Base-by-base conservation (phyloP, 805 yeast species). In the Saccharomycopsis olivae region DNA sequence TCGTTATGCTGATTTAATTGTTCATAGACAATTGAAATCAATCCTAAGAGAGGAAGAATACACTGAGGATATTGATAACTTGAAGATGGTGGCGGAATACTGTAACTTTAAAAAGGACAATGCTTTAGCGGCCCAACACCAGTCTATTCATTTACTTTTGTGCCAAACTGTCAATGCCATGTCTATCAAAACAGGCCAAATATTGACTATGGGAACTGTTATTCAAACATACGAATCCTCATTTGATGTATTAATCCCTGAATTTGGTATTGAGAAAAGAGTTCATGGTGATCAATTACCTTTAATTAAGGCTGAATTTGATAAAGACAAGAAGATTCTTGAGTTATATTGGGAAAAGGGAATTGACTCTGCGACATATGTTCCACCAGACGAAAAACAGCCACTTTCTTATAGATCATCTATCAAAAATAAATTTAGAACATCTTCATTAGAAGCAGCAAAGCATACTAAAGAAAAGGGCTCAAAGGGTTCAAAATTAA, bases 231-330 rank as follows among this genome's bases (percentile, higher is more conserved):
- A 89, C 57, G 97, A 92, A 60, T 84, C 95, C 1, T 85, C 97
- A 2, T 92, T 92, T 62, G 98, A 92, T 58, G 89, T 88, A 3
- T 74, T 82, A 49, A 67, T 88, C 47, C 95, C 96, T 2, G 95
- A 86, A 49, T 81, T 87, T 62, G 96, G 96, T 33, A 82, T 88
- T 51, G 96, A 88, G 56, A 88, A 88, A 60, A 71, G 96, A 53
- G 96, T 88, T 17, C 98, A 92, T 54, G 96, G 97, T 20, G 98
- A 92, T 60, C 97, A 92, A 60, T 66, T 92, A 41, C 97, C 97
- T 9, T 66, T 89, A 47, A 74, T 74, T 18, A 88, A 87, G 58
- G 97, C 96, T 4, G 97, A 92, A 58, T 92, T 82, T 57, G 88
- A 84, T 57, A 82, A 79, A 54, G 52, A 55, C 14, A 63, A 70